These are phyloP conservation scores for Botryobasidium botryosum DNA, from an alignment of 768 basidiomycete genomes.

Conservation along the genomic window DNA sequence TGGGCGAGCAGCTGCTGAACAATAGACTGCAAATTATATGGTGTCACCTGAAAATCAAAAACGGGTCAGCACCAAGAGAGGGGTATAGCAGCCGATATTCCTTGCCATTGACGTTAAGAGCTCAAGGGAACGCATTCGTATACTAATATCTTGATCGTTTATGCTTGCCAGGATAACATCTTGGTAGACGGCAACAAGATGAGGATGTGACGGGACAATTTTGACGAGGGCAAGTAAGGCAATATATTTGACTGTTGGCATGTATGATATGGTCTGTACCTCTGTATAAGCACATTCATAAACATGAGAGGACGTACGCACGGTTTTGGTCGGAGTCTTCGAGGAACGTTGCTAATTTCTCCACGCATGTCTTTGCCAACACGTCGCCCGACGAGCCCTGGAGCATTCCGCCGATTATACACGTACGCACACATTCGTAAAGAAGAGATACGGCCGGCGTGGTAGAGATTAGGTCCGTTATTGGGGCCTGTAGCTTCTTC, in stretches of 20 bases:
- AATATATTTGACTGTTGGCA: slow-evolving; percentile 81
- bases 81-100: background rate
- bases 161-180: slow-evolving; percentile 79
- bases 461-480: slow-evolving; percentile 88
- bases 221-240: slow-evolving; percentile 88
- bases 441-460: slow-evolving; percentile 90
- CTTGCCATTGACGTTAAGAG: slow-evolving; percentile 83
- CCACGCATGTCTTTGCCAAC: slow-evolving; percentile 75
- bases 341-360: slow-evolving; percentile 83
- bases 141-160: slow-evolving; percentile 86
- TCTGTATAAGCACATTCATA: too few relatives aligned
- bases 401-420: slow-evolving; percentile 94
- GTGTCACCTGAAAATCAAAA: slow-evolving; percentile 44
- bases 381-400: slow-evolving; percentile 58
- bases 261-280: background rate
- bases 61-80: slow-evolving; percentile 4
- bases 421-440: slow-evolving; percentile 97
- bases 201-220: slow-evolving; percentile 82
- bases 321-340: slow-evolving; percentile 90
- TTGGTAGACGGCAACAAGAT: slow-evolving; percentile 82
- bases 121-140: slow-evolving; percentile 90
- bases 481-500: slow-evolving; percentile 83
- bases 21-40: slow-evolving; percentile 70
- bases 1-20: slow-evolving; percentile 82
- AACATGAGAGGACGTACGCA: slow-evolving; percentile 25